Base-by-base conservation (phyloP, 2,329 filamentous ascomycete species). In the Aspergillus japonicus region DNA sequence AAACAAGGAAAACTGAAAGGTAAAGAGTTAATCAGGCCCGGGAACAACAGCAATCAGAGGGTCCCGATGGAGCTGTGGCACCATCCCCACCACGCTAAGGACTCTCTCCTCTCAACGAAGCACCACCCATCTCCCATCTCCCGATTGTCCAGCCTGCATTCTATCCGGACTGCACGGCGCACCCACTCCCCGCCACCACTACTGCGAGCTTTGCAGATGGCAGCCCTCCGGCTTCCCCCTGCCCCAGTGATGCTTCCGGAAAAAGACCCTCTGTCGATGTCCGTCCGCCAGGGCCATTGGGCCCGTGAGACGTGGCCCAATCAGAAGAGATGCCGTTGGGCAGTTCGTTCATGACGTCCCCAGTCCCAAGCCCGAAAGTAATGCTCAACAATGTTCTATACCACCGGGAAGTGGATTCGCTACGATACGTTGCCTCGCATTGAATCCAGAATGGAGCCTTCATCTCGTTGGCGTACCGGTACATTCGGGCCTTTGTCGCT, bases 261-360 rank as follows among this genome's bases (percentile, higher is more conserved):
- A 55, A 56, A 60, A 53, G 57, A 60, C 64, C 62, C 54, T 59
- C 56, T 68, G 59, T 61, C 61, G 66, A 68, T 64, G 44, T 59
- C 58, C 63, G 59, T 67, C 64, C 64, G 67, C 62, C 57, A 66
- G 61, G 65, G 57, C 63, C 62, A 69, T 69, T 69, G 69, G 67
- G 64, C 64, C 70, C 63, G 64, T 66, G 69, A 75, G 72, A 78
- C 75, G 76, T 78, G 76, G 76, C 68, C 75, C 75, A 78, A 78
- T 77, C 63, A 71, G 59, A 70, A 59, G 35, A 35, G 53, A 59
- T 67, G 62, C 58, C 64, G 66, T 71, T 67, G 64, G 69, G 68
- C 66, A 67, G 69, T 73, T 75, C 71, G 65, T 68, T 61, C 55
- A 70, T 71, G 68, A 71, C 67, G 67, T 73, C 67, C 66, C 68